Evolutionary conservation across 441 rosid species (phyloP).

Genomic region (Arabidopsis hybrid): DNA sequence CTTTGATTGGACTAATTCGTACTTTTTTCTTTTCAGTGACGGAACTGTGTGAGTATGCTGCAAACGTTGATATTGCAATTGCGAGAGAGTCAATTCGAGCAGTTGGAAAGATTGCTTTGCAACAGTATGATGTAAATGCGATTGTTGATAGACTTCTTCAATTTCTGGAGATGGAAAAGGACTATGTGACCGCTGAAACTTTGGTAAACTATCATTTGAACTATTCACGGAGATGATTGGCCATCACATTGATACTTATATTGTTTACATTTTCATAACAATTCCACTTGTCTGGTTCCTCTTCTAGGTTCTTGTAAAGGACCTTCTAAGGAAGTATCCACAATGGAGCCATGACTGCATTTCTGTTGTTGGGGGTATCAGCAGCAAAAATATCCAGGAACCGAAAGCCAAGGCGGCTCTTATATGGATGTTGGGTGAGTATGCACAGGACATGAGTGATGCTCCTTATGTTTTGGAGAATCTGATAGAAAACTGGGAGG

Average conservation of each 20-base stretch:
- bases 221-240: constrained; percentile 14
- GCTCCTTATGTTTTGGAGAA: constrained; percentile 94
- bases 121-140: constrained; percentile 98
- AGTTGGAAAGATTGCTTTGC: constrained; percentile 95
- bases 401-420: constrained; percentile 98
- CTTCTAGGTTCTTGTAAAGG: constrained; percentile 93
- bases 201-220: constrained; percentile 60
- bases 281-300: constrained; percentile 14
- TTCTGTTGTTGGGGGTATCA: constrained; percentile 98
- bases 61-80: constrained; percentile 92
- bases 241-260: constrained; percentile 1
- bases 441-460: constrained; percentile 97
- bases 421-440: constrained; percentile 99
- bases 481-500: constrained; percentile 90
- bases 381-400: constrained; percentile 89
- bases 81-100: constrained; percentile 98
- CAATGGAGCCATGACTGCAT: constrained; percentile 99
- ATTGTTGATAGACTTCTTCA: constrained; percentile 99
- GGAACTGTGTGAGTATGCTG: constrained; percentile 96
- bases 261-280: constrained; percentile 11
- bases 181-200: constrained; percentile 96
- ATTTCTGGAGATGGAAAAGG: constrained; percentile 99
- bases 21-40: constrained; percentile 66
- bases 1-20: constrained; percentile 29
- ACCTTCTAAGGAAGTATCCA: constrained; percentile 95